Evolutionary conservation across 768 basidiomycete genomes (phyloP).

Genomic region (Panaeolus cyanescens): DNA sequence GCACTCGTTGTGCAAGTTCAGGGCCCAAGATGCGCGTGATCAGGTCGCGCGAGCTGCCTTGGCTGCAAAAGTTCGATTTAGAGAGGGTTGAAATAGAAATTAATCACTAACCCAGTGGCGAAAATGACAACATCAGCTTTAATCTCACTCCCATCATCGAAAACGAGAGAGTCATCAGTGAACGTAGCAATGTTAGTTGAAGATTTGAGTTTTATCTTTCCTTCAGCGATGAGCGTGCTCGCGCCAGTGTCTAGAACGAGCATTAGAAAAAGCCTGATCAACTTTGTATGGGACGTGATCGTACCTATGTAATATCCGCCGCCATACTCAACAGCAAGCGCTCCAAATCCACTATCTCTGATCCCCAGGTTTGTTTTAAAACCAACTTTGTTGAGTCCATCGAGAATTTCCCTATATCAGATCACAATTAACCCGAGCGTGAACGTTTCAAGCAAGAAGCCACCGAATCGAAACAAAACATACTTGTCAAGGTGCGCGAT

Average conservation of each 20-base stretch:
- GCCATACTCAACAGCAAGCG: slow-evolving; percentile 27
- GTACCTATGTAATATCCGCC: slow-evolving; percentile 42
- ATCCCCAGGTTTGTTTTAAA: slow-evolving; percentile 46
- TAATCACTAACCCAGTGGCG: slow-evolving; percentile 51
- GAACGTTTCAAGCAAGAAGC: too few species aligned
- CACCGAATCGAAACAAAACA: too few species aligned
- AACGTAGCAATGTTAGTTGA: slow-evolving; percentile 49
- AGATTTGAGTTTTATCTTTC: slow-evolving; percentile 74
- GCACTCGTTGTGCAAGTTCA: slow-evolving; percentile 44
- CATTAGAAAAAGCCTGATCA: not conserved
- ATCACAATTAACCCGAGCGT: not conserved
- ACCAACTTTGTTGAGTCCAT: slow-evolving; percentile 41
- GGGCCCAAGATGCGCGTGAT: slow-evolving; percentile 24
- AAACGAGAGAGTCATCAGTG: slow-evolving; percentile 44
- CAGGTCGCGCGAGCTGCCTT: slow-evolving; percentile 43
- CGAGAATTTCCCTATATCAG: slow-evolving; percentile 30
- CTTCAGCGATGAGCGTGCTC: slow-evolving; percentile 60
- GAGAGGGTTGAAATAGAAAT: not conserved
- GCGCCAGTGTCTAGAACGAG: slow-evolving; percentile 55
- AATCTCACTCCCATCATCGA: slow-evolving; percentile 49
- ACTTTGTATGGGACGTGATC: not conserved
- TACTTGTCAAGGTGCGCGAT: slow-evolving; percentile 40
- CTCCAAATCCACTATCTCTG: slow-evolving; percentile 38
- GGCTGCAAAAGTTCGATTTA: slow-evolving; percentile 45
- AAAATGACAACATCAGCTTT: slow-evolving; percentile 60